Conservation (phyloP, 208 protist species). For the Wallacemonas sp. region DNA sequence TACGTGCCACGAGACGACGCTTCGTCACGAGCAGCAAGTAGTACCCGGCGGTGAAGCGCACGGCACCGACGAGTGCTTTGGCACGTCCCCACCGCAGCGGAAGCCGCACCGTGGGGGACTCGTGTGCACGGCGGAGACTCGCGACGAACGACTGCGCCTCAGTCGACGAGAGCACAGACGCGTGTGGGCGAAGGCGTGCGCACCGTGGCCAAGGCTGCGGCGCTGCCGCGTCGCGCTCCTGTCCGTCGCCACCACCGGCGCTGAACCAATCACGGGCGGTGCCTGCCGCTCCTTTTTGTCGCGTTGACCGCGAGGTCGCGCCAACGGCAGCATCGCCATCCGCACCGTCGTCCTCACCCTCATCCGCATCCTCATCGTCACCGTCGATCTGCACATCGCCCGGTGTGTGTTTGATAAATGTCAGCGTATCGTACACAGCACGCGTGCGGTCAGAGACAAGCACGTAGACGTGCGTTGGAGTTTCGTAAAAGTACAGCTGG, state of each 20-base stretch:
- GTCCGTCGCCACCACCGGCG: neutral
- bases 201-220: conserved; percentile 1
- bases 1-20: conserved; percentile 68
- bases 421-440: conserved; percentile 23
- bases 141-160: conserved; percentile 40
- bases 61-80: conserved; percentile 75
- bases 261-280: neutral
- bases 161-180: conserved; percentile 1
- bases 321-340: too few relatives aligned
- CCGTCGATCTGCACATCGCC: neutral
- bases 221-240: neutral
- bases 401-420: conserved; percentile 17
- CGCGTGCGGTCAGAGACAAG: conserved; percentile 45
- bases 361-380: neutral
- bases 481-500: conserved; percentile 52
- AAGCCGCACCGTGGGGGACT: conserved; percentile 3
- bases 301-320: too few relatives aligned
- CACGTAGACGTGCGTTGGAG: conserved; percentile 49
- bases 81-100: conserved; percentile 23
- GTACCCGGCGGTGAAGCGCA: conserved; percentile 93
- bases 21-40: conserved; percentile 92
- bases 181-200: conserved; percentile 4
- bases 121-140: conserved; percentile 24
- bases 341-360: too few relatives aligned
- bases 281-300: neutral